Percentiles rank a stretch among this genome's conserved stretches.
These are phyloP conservation scores for Quercus bicolor DNA, from an alignment of 306 rosid genomes.

Conservation along the genomic window DNA sequence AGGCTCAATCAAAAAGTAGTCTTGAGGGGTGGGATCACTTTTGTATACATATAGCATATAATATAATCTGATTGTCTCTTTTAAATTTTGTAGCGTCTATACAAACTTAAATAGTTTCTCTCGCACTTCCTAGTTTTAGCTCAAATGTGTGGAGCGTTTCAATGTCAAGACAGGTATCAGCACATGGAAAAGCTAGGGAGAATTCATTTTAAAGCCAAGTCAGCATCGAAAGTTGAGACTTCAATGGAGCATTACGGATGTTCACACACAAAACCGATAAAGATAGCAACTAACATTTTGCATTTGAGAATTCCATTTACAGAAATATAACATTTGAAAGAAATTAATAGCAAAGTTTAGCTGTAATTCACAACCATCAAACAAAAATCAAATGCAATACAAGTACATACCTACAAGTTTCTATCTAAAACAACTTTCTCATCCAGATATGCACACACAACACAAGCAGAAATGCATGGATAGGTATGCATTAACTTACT, in stretches of 20 bases:
- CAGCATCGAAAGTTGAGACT: conserved; percentile 7
- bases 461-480: conserved; percentile 10
- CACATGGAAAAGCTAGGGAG: not conserved
- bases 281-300: conserved; percentile 16
- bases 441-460: not conserved
- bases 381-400: not conserved
- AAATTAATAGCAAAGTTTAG: conserved; percentile 1
- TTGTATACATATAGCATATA: not conserved
- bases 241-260: not conserved
- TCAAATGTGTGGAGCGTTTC: not conserved
- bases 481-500: conserved; percentile 48
- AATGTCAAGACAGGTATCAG: not conserved
- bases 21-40: not conserved
- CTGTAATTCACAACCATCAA: not conserved
- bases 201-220: not conserved
- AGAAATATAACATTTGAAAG: conserved; percentile 13
- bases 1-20: not conserved
- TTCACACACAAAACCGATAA: conserved; percentile 10
- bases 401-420: not conserved
- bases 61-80: not conserved
- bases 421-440: conserved; percentile 7
- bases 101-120: not conserved
- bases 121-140: not conserved
- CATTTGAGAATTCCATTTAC: conserved; percentile 7
- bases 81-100: not conserved